Evolutionary conservation across 2,329 filamentous ascomycete species (phyloP).

Genomic region (Coniochaeta sp.): DNA sequence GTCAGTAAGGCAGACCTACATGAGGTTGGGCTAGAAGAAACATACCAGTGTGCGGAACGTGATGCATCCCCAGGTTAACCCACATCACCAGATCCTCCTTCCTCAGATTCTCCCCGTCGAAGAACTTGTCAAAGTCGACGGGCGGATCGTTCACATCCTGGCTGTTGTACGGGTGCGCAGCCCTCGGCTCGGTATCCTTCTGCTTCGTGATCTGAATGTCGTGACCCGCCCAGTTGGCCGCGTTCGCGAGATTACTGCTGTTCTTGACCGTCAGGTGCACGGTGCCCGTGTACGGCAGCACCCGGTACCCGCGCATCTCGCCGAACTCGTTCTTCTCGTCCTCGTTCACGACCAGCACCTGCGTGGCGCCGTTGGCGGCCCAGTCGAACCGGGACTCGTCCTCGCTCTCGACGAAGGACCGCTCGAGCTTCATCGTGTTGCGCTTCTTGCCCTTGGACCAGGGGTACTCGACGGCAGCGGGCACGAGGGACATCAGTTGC

Average conservation of each 20-base stretch:
- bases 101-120: constrained; percentile 32
- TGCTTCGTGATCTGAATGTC: constrained; percentile 43
- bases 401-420: constrained; percentile 33
- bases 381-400: constrained; percentile 38
- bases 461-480: constrained; percentile 28
- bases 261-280: constrained; percentile 40
- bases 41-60: constrained; percentile 41
- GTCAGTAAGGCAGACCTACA: too few relatives aligned
- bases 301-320: constrained; percentile 43
- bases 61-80: constrained; percentile 50
- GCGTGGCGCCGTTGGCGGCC: constrained; percentile 36
- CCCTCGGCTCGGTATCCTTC: constrained; percentile 44
- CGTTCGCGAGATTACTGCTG: constrained; percentile 36
- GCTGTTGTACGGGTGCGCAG: constrained; percentile 36
- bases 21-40: background rate
- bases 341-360: constrained; percentile 43
- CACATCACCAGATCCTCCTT: constrained; percentile 43
- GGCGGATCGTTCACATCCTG: constrained; percentile 38
- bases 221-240: constrained; percentile 41
- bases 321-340: constrained; percentile 41
- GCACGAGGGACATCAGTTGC: constrained; percentile 25
- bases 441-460: constrained; percentile 39
- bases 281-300: constrained; percentile 30
- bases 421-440: constrained; percentile 45
- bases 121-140: constrained; percentile 42